Evolutionary conservation across 306 rosid species (phyloP), one percentile per base, ranked within the genome.

Genomic region (Gillenia trifoliata): DNA sequence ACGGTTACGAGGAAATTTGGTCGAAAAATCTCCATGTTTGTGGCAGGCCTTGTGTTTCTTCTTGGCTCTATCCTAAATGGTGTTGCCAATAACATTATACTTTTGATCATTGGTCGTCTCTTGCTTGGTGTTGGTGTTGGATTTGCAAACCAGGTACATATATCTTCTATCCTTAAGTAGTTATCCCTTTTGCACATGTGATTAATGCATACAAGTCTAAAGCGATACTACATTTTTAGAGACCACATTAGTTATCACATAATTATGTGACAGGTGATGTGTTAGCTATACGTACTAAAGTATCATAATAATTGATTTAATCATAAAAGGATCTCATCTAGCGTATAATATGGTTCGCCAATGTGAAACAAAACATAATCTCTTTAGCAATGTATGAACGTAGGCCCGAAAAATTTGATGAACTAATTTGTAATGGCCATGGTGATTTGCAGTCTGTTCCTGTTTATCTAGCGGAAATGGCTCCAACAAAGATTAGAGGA

Each of bases 121-220:
- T 71, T 89, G 73, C 89, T 89, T 63, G 93, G 93, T 45, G 83
- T 89, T 75, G 93, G 93, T 2, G 83, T 89, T 70, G 89, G 87
- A 30, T 88, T 88, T 67, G 83, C 90, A 10, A 93, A 91, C 84
- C 93, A 88, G 88, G 96, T 90, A 64, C 12, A 1, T 5, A 62
- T 30, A 16, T 23, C 30, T 61, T 29, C 19, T 4, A 43, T 43
- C 50, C 13, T 43, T 13, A 13, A n/a, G n/a, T n/a, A n/a, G n/a
- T n/a, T n/a, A n/a, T n/a, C n/a, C n/a, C n/a, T n/a, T 12, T 15
- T 4, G 13, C 19, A 13, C 6, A 19, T 13, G n/a, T 43, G 16
- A 13, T 43, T 43, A 43, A 43, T 12, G 13, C 19, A 43, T 16
- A 43, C 0, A 6, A 43, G 4, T 19, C 50, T 13, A 3, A 43